A percentile compares a stretch with the other conserved stretches of the same genome.
Conservation (phyloP, 2,329 filamentous ascomycete genomes). For the Colletotrichum sp. region DNA sequence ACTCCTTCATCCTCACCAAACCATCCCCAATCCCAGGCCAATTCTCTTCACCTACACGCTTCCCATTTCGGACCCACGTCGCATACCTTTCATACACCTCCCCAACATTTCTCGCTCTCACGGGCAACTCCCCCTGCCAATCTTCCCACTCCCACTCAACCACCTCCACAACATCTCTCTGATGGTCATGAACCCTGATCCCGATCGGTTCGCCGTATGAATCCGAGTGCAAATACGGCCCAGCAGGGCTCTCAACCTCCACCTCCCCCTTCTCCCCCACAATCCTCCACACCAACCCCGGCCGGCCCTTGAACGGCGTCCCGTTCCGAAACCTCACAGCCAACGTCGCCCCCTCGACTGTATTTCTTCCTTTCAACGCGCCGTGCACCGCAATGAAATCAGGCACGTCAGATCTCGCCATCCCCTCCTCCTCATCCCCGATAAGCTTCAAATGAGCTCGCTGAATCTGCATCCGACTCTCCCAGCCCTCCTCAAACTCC, state of each 20-base stretch:
- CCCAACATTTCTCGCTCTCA: slow-evolving; percentile 53
- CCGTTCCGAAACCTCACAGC: slow-evolving; percentile 52
- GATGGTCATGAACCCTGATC: slow-evolving; percentile 56
- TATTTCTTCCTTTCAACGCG: slow-evolving; percentile 30
- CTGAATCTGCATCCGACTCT: slow-evolving; percentile 36
- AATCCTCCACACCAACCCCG: slow-evolving; percentile 53
- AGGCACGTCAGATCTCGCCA: slow-evolving; percentile 24
- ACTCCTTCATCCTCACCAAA: background rate
- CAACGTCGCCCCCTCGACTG: slow-evolving; percentile 41
- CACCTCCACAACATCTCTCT: slow-evolving; percentile 45
- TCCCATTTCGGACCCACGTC: background rate
- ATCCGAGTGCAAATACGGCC: slow-evolving; percentile 26
- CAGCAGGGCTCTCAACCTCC: background rate
- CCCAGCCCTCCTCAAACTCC: background rate
- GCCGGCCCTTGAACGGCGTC: slow-evolving; percentile 50
- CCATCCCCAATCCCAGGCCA: background rate
- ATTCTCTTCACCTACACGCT: slow-evolving; percentile 11
- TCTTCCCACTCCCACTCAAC: slow-evolving; percentile 50
- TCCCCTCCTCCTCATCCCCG: background rate
- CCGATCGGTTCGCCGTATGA: slow-evolving; percentile 44
- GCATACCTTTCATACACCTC: slow-evolving; percentile 63
- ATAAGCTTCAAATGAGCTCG: background rate
- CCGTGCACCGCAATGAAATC: slow-evolving; percentile 39
- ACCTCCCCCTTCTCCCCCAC: slow-evolving; percentile 59
- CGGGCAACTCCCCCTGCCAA: slow-evolving; percentile 51